Base-by-base conservation (phyloP, 306 rosid species). In the Fragaria iinumae region DNA sequence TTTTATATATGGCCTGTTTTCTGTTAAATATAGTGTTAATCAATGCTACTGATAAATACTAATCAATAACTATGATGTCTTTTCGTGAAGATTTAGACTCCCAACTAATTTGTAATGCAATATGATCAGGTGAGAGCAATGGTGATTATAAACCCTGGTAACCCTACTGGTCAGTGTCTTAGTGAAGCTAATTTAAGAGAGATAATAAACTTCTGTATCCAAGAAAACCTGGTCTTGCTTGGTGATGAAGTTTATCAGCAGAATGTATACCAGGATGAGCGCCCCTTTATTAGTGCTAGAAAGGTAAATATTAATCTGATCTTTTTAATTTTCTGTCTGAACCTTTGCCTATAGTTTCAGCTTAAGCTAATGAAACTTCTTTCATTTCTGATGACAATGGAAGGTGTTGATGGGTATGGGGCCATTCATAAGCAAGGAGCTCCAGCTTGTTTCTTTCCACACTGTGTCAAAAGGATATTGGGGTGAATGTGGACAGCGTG, bases 401-500 rank as follows among this genome's bases (percentile, higher is more conserved):
- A 75, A 95, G 99, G 97, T 96, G 81, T 79, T 96, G 88, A 81
- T 88, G 93, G 93, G 85, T 53, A 74, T 91, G 85, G 98, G 98
- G n/a, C 91, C 86, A 57, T 97, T 96, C 39, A 25, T 86, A 9
- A 96, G 98, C 91, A 89, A 66, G 91, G 98, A 92, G 82, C 68
- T 92, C 43, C 97, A 92, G 82, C 99, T 96, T 80, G 82, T 96
- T 82, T 91, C 96, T 68, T 96, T 92, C 71, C 99, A 96, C 87
- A 79, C 93, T 0, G 99, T 96, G 68, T 96, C 99, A 34, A 96
- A 96, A 81, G 99, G 99, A 84, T 96, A 80, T 85, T 92, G 88
- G 92, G 99, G 99, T 67, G 99, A 96, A 88, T 96, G 99, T 77
- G 99, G 99, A 83, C 99, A 96, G 85, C 86, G 99, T 8, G 99